These are phyloP conservation scores for Phytopythium montanum DNA, from an alignment of 352 stramenopile species.

Conservation along the genomic window DNA sequence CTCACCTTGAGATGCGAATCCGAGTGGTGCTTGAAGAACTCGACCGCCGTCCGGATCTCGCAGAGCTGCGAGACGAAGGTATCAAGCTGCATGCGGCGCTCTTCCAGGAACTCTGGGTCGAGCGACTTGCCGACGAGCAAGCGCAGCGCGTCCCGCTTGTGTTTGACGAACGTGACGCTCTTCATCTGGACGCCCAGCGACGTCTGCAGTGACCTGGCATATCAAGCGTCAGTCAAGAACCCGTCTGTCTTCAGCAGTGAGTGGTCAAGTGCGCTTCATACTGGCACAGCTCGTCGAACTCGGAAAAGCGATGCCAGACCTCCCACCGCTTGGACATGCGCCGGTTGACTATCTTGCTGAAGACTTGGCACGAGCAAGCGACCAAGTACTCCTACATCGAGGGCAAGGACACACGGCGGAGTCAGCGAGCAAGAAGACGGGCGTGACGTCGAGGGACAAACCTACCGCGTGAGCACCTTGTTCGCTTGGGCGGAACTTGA, in stretches of 20 bases:
- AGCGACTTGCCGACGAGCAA: slow-evolving; percentile 46
- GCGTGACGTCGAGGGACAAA: neutral
- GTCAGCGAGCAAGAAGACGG: neutral
- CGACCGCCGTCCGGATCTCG: slow-evolving; percentile 31
- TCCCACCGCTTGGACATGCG: slow-evolving; percentile 56
- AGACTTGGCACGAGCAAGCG: slow-evolving; percentile 51
- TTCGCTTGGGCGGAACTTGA: slow-evolving; percentile 34
- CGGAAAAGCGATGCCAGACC: slow-evolving; percentile 62
- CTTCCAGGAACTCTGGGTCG: slow-evolving; percentile 56
- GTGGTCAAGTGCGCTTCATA: slow-evolving; percentile 10
- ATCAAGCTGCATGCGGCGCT: slow-evolving; percentile 47
- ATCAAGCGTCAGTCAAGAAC: neutral
- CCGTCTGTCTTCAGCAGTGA: neutral
- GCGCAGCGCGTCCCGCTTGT: slow-evolving; percentile 44
- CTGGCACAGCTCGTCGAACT: slow-evolving; percentile 60
- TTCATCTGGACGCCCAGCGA: slow-evolving; percentile 43
- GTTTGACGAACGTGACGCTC: slow-evolving; percentile 48
- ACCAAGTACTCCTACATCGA: slow-evolving; percentile 56
- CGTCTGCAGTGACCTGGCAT: slow-evolving; percentile 25
- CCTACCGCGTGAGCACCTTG: slow-evolving; percentile 46
- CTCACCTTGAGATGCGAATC: slow-evolving; percentile 47
- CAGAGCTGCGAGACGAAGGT: slow-evolving; percentile 46
- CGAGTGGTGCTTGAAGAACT: slow-evolving; percentile 59
- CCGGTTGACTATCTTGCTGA: slow-evolving; percentile 38
- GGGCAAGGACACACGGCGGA: neutral